Evolutionary conservation across 441 rosid species (phyloP).

Genomic region (Raphanus hybrid): DNA sequence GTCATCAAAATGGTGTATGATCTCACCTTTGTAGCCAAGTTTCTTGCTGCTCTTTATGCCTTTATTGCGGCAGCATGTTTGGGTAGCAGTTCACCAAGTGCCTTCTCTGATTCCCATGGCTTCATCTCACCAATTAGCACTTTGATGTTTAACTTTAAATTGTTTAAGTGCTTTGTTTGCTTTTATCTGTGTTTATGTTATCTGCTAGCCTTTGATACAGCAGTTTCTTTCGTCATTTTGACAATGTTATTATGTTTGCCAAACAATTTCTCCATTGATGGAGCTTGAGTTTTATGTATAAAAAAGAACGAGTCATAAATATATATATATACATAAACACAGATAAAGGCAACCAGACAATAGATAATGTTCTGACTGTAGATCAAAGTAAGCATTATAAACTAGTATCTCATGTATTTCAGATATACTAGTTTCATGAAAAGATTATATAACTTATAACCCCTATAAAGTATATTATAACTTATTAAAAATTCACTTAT

Average conservation of each 20-base stretch:
- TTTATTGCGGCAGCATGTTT: not conserved
- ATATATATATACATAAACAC: no score
- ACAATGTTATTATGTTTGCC: not conserved
- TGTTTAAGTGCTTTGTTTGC: not conserved
- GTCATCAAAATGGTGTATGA: no score
- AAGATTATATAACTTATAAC: no score
- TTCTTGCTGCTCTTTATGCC: not conserved
- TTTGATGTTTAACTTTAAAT: not conserved
- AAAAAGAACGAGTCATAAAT: no score
- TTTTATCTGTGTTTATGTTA: not conserved
- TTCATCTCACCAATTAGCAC: not conserved
- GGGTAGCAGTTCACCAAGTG: not conserved
- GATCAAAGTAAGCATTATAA: no score
- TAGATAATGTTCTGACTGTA: no score
- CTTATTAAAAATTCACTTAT: no score
- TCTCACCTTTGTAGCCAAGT: not conserved
- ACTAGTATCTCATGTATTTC: no score
- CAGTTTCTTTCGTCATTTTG: not conserved
- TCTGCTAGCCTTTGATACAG: not conserved
- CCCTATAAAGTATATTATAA: no score
- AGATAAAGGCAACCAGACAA: no score
- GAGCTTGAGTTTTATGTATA: not conserved
- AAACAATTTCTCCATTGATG: not conserved
- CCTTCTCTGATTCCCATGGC: not conserved
- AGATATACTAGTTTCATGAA: no score